A percentile compares a stretch with the other conserved stretches of the same genome.
Evolutionary conservation across 1,284 basidiomycete genomes (phyloP).

Genomic region (Ceratobasidium sp.): DNA sequence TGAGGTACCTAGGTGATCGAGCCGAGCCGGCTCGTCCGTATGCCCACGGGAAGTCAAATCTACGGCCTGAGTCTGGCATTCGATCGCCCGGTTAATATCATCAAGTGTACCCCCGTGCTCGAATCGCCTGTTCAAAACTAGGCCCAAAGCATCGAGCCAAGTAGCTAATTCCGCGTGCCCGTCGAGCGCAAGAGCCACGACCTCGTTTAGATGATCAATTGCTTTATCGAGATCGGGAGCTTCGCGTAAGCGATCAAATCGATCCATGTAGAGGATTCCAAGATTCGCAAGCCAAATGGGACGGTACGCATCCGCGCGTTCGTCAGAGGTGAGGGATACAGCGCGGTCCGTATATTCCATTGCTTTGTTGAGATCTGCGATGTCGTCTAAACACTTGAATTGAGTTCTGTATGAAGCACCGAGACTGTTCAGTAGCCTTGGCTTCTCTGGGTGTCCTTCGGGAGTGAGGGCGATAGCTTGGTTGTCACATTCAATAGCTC

Average conservation of each 20-base stretch:
- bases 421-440: conserved; percentile 7
- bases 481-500: neutral
- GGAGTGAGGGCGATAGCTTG: neutral
- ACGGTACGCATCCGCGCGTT: neutral
- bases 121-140: neutral
- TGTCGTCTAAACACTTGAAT: neutral
- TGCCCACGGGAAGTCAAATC: neutral
- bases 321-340: neutral
- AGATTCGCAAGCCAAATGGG: neutral
- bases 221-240: neutral
- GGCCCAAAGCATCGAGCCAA: neutral
- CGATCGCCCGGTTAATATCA: neutral
- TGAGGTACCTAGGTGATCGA: neutral
- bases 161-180: neutral
- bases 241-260: neutral
- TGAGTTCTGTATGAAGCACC: neutral
- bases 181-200: neutral
- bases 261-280: neutral
- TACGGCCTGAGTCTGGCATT: neutral
- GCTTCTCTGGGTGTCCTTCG: neutral
- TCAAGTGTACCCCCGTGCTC: neutral
- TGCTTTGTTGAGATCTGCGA: neutral
- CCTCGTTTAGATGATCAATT: neutral
- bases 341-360: neutral
- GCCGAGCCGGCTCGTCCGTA: neutral